phyloP scores from a whole-genome alignment of 2,329 filamentous ascomycete genomes.

The Cladophialophora carrionii region DNA sequence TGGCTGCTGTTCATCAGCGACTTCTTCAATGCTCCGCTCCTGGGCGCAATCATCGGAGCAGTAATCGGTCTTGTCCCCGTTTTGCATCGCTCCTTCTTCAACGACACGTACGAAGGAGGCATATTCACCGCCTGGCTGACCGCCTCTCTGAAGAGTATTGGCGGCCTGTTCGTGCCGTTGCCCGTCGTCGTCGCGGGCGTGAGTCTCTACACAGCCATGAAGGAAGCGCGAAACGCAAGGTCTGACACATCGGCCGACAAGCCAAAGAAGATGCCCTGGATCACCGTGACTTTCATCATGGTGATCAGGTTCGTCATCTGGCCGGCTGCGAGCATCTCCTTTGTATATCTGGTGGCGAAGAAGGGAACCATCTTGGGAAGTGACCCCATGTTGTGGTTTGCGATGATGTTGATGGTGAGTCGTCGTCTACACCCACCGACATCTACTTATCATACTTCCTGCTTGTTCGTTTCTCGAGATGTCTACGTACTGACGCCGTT shows the following conservation, averaged over 20 bases:
- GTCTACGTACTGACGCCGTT: neutral
- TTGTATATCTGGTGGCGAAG: conserved; percentile 60
- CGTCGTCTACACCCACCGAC: no score
- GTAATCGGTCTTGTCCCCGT: conserved; percentile 63
- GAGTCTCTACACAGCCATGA: conserved; percentile 62
- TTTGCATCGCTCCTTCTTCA: conserved; percentile 66
- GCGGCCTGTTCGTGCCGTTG: conserved; percentile 65
- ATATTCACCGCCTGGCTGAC: conserved; percentile 70
- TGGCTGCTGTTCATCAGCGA: conserved; percentile 48
- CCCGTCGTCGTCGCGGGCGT: conserved; percentile 69
- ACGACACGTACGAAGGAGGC: conserved; percentile 59
- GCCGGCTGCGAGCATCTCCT: conserved; percentile 59
- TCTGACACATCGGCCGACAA: conserved; percentile 38
- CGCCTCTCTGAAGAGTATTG: conserved; percentile 63
- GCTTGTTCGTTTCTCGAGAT: neutral
- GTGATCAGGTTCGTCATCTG: conserved; percentile 63
- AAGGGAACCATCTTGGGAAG: conserved; percentile 56
- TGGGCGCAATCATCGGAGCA: conserved; percentile 63
- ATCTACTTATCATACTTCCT: no score
- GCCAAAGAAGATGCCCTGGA: conserved; percentile 55
- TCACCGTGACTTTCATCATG: conserved; percentile 57
- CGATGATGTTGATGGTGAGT: conserved; percentile 59
- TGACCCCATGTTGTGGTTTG: conserved; percentile 70
- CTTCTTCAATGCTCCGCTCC: conserved; percentile 65
- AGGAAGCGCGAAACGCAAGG: conserved; percentile 50